Evolutionary conservation across 2,329 filamentous ascomycete genomes (phyloP), one percentile per base, ranked within the genome.

Genomic region (Nigrospora oryzae): DNA sequence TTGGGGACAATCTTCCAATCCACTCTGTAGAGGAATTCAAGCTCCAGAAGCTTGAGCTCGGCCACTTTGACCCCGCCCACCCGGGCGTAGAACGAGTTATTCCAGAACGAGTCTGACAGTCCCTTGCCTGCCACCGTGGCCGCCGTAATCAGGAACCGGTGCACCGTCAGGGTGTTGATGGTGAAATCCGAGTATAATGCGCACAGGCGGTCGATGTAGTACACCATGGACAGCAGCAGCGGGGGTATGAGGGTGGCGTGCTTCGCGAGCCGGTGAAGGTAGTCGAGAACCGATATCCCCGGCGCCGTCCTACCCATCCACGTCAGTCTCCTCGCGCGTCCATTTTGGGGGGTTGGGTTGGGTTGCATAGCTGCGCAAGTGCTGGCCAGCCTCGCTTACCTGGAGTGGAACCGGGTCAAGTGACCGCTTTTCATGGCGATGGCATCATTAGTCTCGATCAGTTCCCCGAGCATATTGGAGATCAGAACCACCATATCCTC

Each of bases 1-100:
- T 94, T 89, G 5, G 93, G 93, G 3, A 98, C 90, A 53, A 98
- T 98, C 57, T 86, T 87, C 91, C 93, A 98, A 58, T 96, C 88
- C 28, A 98, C 85, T 43, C 88, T 77, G 59, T 90, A 89, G 31
- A 98, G 69, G 53, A 98, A 95, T 57, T 98, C 93, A 30, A 98
- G 74, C 63, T 98, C 93, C 11, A 98, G 71, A 46, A 96, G 71
- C 47, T 93, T 94, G 51, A 98, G 69, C 64, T 98, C 93, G 40
- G 85, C 82, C 34, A 96, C 75, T 53, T 88, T 89, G 41, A 98
- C 89, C 50, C 93, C 93, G 5, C 93, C 93, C 1, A 98, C 90
- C 45, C 89, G 78, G 34, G 93, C 90, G 62, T 98, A 98, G 1
- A 91, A 95, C 28, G 88, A 88, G 65, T 98, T 98, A 50, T 95